Conservation (phyloP, 2,329 filamentous ascomycete species). For the Pseudogymnoascus sp. region DNA sequence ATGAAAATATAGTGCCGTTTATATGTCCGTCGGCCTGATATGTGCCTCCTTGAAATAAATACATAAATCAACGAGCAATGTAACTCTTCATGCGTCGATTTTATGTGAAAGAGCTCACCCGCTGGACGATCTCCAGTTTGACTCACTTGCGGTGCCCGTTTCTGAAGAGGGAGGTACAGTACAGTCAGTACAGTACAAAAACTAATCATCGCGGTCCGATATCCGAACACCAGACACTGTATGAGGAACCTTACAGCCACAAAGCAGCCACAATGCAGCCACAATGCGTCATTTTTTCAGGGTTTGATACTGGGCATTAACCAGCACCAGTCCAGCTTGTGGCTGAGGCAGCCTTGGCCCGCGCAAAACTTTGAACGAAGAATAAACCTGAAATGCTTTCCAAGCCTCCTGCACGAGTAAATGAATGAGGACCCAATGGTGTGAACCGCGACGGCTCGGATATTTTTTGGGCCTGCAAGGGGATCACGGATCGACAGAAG, state of each 20-base stretch:
- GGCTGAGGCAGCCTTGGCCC: background rate
- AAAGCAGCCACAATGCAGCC: background rate
- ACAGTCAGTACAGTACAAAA: background rate
- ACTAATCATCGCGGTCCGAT: background rate
- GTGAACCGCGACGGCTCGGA: background rate
- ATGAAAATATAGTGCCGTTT: background rate
- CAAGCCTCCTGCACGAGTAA: constrained; percentile 2
- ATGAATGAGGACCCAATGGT: constrained; percentile 2
- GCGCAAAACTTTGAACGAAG: background rate
- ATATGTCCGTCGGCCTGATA: background rate
- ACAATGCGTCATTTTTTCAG: background rate
- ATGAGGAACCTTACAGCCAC: background rate
- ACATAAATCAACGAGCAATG: background rate
- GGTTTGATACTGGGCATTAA: background rate
- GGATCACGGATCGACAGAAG: background rate
- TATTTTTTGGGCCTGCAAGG: background rate
- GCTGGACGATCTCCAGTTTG: background rate
- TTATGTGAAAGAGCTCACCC: background rate
- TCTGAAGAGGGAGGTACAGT: background rate
- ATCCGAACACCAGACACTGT: background rate
- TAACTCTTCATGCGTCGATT: background rate
- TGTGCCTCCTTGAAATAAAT: background rate
- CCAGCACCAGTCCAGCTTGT: background rate
- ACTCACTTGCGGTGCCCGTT: background rate
- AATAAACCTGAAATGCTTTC: background rate